A percentile compares a stretch with the other conserved stretches of the same genome.
Evolutionary conservation across 768 basidiomycete genomes (phyloP).

Genomic region (Cystofilobasidium ferigula): DNA sequence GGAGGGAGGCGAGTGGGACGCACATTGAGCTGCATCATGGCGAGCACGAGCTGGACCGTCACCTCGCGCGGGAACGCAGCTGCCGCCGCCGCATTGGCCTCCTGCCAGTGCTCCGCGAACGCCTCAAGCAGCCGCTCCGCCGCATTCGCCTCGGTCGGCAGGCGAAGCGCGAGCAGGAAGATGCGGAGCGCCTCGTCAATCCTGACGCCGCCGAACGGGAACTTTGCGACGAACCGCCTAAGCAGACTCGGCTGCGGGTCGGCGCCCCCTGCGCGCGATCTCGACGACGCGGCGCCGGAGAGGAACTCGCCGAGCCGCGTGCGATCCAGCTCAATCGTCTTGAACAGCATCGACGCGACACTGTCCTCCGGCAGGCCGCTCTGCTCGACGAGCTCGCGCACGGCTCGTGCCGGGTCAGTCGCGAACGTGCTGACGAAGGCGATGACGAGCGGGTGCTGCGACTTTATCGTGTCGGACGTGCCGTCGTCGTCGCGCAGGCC

Average conservation of each 20-base stretch:
- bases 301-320: slow-evolving; percentile 68
- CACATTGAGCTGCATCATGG: slow-evolving; percentile 69
- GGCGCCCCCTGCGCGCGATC: too few species aligned
- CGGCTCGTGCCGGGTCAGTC: slow-evolving; percentile 67
- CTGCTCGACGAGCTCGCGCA: slow-evolving; percentile 57
- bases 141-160: slow-evolving; percentile 45
- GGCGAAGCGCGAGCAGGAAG: slow-evolving; percentile 70
- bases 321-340: slow-evolving; percentile 63
- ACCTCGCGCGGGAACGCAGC: slow-evolving; percentile 71
- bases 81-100: slow-evolving; percentile 66
- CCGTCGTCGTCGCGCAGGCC: slow-evolving; percentile 30
- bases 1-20: neutral
- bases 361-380: slow-evolving; percentile 53
- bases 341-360: slow-evolving; percentile 64
- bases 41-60: slow-evolving; percentile 61
- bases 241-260: slow-evolving; percentile 64
- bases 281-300: too few species aligned
- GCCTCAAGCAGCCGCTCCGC: slow-evolving; percentile 67
- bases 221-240: slow-evolving; percentile 73
- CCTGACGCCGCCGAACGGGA: slow-evolving; percentile 69
- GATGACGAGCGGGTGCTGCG: slow-evolving; percentile 51
- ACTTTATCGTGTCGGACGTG: slow-evolving; percentile 27
- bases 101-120: slow-evolving; percentile 81
- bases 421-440: slow-evolving; percentile 69
- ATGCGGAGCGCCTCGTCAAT: slow-evolving; percentile 81